phyloP scores from a whole-genome alignment of 1,284 basidiomycete species.

The Psilocybe mexicana region DNA sequence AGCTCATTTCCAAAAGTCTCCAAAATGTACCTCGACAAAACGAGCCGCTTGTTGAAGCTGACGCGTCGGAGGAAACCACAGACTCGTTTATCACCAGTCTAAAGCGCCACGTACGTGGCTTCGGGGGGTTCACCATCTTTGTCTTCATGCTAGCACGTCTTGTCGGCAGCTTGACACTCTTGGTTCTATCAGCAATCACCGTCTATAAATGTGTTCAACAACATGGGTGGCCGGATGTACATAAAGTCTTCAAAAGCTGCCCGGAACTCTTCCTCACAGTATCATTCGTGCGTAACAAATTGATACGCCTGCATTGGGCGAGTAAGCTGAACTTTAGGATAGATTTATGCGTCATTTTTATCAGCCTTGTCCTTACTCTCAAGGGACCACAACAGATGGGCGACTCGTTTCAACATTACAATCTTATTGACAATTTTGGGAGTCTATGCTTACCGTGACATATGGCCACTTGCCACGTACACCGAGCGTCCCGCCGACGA shows the following conservation, averaged over 20 bases:
- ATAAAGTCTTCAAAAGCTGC: slow-evolving; percentile 10
- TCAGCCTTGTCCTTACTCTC: slow-evolving; percentile 12
- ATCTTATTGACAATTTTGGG: slow-evolving; percentile 38
- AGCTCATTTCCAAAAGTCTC: not conserved
- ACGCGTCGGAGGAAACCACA: not conserved
- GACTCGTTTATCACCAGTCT: not conserved
- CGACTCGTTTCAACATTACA: slow-evolving; percentile 22
- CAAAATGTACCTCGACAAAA: not conserved
- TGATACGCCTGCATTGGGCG: not conserved
- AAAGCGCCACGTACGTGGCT: slow-evolving; percentile 1
- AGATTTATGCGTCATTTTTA: slow-evolving; percentile 15
- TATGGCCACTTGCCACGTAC: slow-evolving; percentile 59
- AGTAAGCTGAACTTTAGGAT: not conserved
- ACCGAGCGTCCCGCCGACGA: slow-evolving; percentile 31
- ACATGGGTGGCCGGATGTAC: not conserved
- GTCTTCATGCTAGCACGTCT: slow-evolving; percentile 7
- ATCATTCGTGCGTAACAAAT: slow-evolving; percentile 14
- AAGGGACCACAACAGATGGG: slow-evolving; percentile 8
- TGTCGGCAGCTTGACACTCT: slow-evolving; percentile 1
- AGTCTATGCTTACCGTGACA: slow-evolving; percentile 27
- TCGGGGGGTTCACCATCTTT: slow-evolving; percentile 9
- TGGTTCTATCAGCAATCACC: slow-evolving; percentile 9
- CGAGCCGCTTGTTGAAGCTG: not conserved
- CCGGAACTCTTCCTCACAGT: slow-evolving; percentile 14
- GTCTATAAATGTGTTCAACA: not conserved